A percentile compares a stretch with the other conserved stretches of the same genome.
Conservation (phyloP, 805 yeast genomes). For the Saccharomycodes ludwigii region DNA sequence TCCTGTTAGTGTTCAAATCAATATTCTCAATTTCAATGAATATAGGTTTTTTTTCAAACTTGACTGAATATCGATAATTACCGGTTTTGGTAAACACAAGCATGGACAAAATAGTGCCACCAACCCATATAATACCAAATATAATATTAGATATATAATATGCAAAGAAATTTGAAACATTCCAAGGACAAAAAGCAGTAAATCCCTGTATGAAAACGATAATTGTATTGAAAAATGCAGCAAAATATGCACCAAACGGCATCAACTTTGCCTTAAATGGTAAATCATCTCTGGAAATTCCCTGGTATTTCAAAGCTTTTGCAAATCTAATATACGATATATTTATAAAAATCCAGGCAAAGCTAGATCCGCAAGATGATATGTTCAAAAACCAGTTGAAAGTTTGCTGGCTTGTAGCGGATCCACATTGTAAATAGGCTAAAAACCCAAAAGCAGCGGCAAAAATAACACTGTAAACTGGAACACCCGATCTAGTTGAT, state of each 20-base stretch:
- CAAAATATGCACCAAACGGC: slow-evolving; percentile 59
- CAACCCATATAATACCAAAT: slow-evolving; percentile 42
- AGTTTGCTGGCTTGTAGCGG: slow-evolving; percentile 40
- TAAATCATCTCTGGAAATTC: slow-evolving; percentile 46
- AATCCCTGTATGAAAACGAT: slow-evolving; percentile 67
- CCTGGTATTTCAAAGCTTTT: slow-evolving; percentile 47
- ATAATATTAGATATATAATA: slow-evolving; percentile 62
- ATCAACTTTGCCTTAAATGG: slow-evolving; percentile 66
- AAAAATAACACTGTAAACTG: slow-evolving; percentile 40
- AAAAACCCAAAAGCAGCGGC: slow-evolving; percentile 52
- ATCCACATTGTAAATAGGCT: slow-evolving; percentile 46
- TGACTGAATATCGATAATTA: no score
- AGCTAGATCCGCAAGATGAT: slow-evolving; percentile 63
- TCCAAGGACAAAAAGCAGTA: slow-evolving; percentile 43
- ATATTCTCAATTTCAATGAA: slow-evolving; percentile 51
- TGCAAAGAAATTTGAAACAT: slow-evolving; percentile 49
- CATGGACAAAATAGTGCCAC: no score
- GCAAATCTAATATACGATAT: slow-evolving; percentile 58
- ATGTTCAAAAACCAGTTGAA: slow-evolving; percentile 66
- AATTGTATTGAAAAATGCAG: slow-evolving; percentile 38
- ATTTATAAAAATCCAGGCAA: slow-evolving; percentile 58
- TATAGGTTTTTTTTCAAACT: slow-evolving; percentile 74
- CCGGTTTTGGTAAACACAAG: no score
- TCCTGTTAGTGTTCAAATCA: slow-evolving; percentile 56
- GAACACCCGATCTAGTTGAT: slow-evolving; percentile 49